Percentiles rank a stretch among this genome's conserved stretches.
Evolutionary conservation across 2,329 filamentous ascomycete genomes (phyloP).

Genomic region (Exophiala sp.): DNA sequence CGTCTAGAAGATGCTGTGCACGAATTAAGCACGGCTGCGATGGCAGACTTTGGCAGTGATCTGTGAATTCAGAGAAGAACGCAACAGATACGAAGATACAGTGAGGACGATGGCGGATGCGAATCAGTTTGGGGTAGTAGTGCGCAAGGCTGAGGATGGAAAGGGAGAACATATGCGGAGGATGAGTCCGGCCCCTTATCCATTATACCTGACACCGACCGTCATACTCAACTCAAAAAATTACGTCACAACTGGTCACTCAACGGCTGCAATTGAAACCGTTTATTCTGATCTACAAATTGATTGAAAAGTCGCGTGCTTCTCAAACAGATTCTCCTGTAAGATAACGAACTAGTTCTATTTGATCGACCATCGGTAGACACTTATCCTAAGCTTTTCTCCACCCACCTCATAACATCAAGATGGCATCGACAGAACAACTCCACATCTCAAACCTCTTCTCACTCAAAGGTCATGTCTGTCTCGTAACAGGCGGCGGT

Average conservation of each 20-base stretch:
- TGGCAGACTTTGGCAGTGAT: too few species aligned
- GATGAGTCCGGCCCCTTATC: neutral
- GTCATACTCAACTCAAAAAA: neutral
- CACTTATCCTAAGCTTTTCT: neutral
- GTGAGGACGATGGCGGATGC: neutral
- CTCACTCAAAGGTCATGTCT: constrained; percentile 31
- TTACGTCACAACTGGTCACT: constrained; percentile 7
- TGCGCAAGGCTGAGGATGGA: neutral
- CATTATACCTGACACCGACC: neutral
- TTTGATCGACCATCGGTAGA: too few species aligned
- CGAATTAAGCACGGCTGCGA: too few species aligned
- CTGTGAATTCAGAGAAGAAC: too few species aligned
- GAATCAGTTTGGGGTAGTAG: neutral
- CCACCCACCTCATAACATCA: neutral
- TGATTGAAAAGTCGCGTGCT: too few species aligned
- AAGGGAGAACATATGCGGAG: neutral
- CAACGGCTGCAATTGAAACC: neutral
- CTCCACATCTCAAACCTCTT: constrained; percentile 31
- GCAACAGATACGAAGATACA: too few species aligned
- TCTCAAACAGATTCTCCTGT: too few species aligned
- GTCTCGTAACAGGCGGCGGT: constrained; percentile 33
- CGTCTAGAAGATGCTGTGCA: too few species aligned
- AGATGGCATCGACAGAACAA: constrained; percentile 30
- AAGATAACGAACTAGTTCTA: too few species aligned
- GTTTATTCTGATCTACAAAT: too few species aligned